Base-by-base conservation (phyloP, 768 basidiomycete species). In the Boletales sp. region DNA sequence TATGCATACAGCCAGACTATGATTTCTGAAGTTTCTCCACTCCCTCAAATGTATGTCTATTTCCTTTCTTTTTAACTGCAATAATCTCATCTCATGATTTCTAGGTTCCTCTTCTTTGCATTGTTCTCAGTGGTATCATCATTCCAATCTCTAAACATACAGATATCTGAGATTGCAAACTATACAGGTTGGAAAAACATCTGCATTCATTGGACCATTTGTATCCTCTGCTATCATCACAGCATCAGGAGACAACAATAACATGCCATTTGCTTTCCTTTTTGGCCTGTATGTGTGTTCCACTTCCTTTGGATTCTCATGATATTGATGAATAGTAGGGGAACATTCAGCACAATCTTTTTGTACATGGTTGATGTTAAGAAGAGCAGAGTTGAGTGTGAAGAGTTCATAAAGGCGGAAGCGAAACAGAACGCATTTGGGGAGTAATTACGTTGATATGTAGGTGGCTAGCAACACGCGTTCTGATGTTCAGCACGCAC, bases 1-100 rank as follows among this genome's bases (percentile, higher is more conserved):
- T 88, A 87, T 61, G 85, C 86, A 39, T 87, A 87, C 60, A 86
- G 86, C 61, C 84, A 87, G 64, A 88, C 85, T 1, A 85, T 89
- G 87, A 89, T 89, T 51, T 84, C 81, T 63, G 85, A 90, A 56
- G 86, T 90, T 24, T 85, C 82, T 36, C 84, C 83, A 35, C 66
- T 82, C 46, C 79, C 82, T 31, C 87, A 86, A 68, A 87, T 85
- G 85, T 83, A 63, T 34, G 72, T 63, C n/a, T 39, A 0, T 14
- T 30, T 37, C 14, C 4, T 27, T 2, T 14, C 42, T 8, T 12
- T 17, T 10, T 34, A 18, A 34, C 30, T 8, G 19, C 10, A 41
- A 0, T 42, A 9, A 48, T 7, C 24, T 31, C 8, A 10, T 10
- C 15, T 30, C n/a, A 3, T 15, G 12, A 35, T 17, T 27, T 19